Percentiles rank a stretch among this genome's conserved stretches.
Conservation (phyloP, 2,329 filamentous ascomycete genomes). For the Fusarium pilosicola region DNA sequence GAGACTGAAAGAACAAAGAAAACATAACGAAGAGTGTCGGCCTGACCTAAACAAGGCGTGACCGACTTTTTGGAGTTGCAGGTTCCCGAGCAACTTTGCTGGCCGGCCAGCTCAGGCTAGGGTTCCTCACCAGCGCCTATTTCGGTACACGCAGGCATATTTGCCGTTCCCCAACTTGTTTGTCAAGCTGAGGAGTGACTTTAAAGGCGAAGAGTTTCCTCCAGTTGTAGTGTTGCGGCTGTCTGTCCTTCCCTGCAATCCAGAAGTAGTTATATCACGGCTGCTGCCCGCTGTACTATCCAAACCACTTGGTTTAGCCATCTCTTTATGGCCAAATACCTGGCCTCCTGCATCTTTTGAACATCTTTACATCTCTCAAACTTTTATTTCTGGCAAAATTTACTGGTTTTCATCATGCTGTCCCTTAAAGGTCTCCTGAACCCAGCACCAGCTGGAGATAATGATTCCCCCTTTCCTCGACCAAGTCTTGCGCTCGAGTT, state of each 20-base stretch:
- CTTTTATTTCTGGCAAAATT: slow-evolving; percentile 25
- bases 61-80: slow-evolving; percentile 41
- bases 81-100: slow-evolving; percentile 21
- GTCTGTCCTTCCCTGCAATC: slow-evolving; percentile 41
- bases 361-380: slow-evolving; percentile 4
- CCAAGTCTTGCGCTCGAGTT: slow-evolving; percentile 49
- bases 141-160: slow-evolving; percentile 28
- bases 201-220: slow-evolving; percentile 37
- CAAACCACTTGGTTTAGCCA: slow-evolving; percentile 37
- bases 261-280: slow-evolving; percentile 44
- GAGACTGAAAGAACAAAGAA: slow-evolving; percentile 39
- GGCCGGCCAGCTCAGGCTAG: slow-evolving; percentile 24
- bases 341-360: slow-evolving; percentile 20
- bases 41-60: slow-evolving; percentile 29
- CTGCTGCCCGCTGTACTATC: slow-evolving; percentile 41
- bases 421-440: slow-evolving; percentile 75
- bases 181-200: slow-evolving; percentile 42
- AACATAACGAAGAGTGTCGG: slow-evolving; percentile 19
- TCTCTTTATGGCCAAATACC: slow-evolving; percentile 18
- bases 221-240: slow-evolving; percentile 31
- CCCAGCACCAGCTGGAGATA: slow-evolving; percentile 60
- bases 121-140: slow-evolving; percentile 37
- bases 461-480: slow-evolving; percentile 49
- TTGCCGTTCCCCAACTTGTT: slow-evolving; percentile 39
- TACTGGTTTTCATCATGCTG: slow-evolving; percentile 60